Conservation (phyloP, 768 basidiomycete species). For the Naganishia vishniacii region DNA sequence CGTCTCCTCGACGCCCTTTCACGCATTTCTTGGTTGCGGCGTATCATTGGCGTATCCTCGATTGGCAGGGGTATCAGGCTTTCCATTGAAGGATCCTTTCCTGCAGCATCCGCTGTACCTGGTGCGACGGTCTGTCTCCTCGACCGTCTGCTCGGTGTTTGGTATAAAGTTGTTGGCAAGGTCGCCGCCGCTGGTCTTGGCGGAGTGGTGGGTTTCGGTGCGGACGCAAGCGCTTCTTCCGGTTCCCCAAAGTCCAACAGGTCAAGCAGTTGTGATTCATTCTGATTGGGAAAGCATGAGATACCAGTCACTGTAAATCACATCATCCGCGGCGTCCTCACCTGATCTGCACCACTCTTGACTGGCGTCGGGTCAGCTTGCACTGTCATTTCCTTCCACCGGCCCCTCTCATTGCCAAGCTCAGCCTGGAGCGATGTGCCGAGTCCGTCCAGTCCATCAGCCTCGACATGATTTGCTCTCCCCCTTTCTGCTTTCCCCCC, state of each 20-base stretch:
- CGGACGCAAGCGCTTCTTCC: slow-evolving; percentile 9
- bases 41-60: slow-evolving; percentile 44
- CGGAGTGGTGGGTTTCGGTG: slow-evolving; percentile 29
- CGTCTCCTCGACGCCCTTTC: slow-evolving; percentile 37
- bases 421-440: slow-evolving; percentile 28
- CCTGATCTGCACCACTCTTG: slow-evolving; percentile 1
- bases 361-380: slow-evolving; percentile 4
- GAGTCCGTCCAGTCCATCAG: slow-evolving; percentile 21
- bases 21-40: slow-evolving; percentile 43
- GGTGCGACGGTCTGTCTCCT: slow-evolving; percentile 23
- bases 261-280: slow-evolving; percentile 1
- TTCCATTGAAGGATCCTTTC: slow-evolving; percentile 31
- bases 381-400: slow-evolving; percentile 29
- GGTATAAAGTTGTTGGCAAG: slow-evolving; percentile 29
- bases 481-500: slow-evolving; percentile 16
- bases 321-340: not conserved
- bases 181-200: slow-evolving; percentile 30
- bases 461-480: not conserved
- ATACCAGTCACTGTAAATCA: not conserved
- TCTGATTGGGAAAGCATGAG: not conserved
- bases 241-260: slow-evolving; percentile 13
- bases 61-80: slow-evolving; percentile 40
- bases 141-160: slow-evolving; percentile 16
- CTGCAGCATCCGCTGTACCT: slow-evolving; percentile 31
- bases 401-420: slow-evolving; percentile 29